Conservation (phyloP, 371 early-diverging fungal species). For the Mucor saturninus region DNA sequence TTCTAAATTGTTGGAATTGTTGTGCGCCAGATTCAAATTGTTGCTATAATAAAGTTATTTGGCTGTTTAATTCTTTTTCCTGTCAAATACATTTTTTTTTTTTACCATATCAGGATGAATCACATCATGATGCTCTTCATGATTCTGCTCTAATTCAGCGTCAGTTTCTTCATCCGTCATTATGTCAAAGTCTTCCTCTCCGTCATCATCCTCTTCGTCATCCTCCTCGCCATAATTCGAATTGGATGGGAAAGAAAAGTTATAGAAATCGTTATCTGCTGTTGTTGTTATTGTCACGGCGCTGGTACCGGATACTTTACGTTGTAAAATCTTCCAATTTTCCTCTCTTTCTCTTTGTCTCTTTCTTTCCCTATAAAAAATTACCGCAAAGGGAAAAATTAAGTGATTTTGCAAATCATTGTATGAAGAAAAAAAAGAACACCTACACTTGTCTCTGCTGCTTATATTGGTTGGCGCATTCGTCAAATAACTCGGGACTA, state of each 20-base stretch:
- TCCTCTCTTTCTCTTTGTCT: constrained; percentile 87
- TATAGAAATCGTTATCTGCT: constrained; percentile 17
- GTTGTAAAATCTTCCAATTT: constrained; percentile 80
- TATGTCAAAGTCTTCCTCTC: constrained; percentile 42
- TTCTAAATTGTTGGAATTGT: constrained; percentile 77
- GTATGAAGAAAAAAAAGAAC: background rate
- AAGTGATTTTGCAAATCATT: no score
- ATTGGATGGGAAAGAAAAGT: constrained; percentile 38
- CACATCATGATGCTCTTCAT: constrained; percentile 40
- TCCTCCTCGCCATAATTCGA: constrained; percentile 24
- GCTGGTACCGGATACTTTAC: constrained; percentile 54
- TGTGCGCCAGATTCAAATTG: constrained; percentile 65
- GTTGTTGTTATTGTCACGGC: constrained; percentile 27
- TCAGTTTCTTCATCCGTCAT: constrained; percentile 36
- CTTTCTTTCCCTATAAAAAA: constrained; percentile 72
- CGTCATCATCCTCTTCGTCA: constrained; percentile 8
- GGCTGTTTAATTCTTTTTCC: background rate
- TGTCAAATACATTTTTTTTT: background rate
- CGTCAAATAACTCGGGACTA: constrained; percentile 91
- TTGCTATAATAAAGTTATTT: constrained; percentile 40
- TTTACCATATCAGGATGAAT: constrained; percentile 55
- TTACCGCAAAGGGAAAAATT: no score
- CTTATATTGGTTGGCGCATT: constrained; percentile 87
- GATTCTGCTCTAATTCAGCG: constrained; percentile 24
- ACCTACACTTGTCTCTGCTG: constrained; percentile 81